Evolutionary conservation across 306 rosid genomes (phyloP), one percentile per base, ranked within the genome.

Genomic region (Cicer pinnatifidum): DNA sequence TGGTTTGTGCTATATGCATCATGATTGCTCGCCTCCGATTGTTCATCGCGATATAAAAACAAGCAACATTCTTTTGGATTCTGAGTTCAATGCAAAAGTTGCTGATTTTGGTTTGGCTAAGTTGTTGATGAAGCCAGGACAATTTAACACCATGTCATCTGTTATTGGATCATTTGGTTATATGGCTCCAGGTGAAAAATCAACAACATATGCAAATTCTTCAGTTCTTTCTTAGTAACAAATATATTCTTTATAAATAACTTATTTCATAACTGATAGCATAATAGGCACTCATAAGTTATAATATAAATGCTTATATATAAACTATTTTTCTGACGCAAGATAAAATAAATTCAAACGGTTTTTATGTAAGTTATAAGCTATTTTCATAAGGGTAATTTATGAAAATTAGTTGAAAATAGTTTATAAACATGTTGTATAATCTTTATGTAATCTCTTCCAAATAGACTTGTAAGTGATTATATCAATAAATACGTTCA

Each of bases 1-100:
- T 12, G 97, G 97, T 69, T 86, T 93, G 82, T 51, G 84, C 80
- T 93, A 93, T 68, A 93, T 91, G 98, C 97, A 93, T 80, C 88
- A 89, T 52, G 89, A 85, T 10, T 88, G 88, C 28, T 81, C 82
- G 39, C 89, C 86, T 2, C 91, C 92, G 0, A 53, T 91, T 44
- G 78, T 91, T 69, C 98, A 93, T 64, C 54, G 96, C 20, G 97
- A 93, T 70, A 72, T 93, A 53, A 93, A 91, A 78, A 53, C 96
- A 11, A 93, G 97, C 58, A 93, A 93, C 79, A 86, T 91, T 23
- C 86, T 93, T 56, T 78, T 93, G 35, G 97, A 93, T 79, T 68
- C 89, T 6, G 80, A 84, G 3, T 89, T 91, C 85, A 89, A 84
- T 6, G 94, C 96, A 17, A 86, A 89, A 84, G 88, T 93, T 37